A percentile compares a stretch with the other conserved stretches of the same genome.
Conservation (phyloP, 805 yeast species). For the Grigorovia transvaalensis region DNA sequence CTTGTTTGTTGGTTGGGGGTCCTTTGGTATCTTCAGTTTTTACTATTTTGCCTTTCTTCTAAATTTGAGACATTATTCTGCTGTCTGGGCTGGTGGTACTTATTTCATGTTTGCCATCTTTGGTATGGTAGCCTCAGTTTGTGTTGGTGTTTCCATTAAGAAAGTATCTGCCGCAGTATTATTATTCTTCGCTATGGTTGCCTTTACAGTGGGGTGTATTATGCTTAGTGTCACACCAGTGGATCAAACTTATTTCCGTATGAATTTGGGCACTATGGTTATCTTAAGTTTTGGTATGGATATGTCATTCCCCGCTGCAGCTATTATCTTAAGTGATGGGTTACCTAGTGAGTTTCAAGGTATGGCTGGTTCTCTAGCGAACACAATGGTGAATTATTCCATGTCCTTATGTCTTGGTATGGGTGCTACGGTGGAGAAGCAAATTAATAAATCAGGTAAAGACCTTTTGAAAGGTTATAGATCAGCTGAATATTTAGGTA, state of each 20-base stretch:
- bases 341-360: conserved; percentile 62
- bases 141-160: conserved; percentile 40
- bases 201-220: conserved; percentile 44
- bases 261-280: conserved; percentile 45
- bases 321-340: conserved; percentile 48
- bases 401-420: conserved; percentile 62
- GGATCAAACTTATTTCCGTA: conserved; percentile 48
- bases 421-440: conserved; percentile 54
- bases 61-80: conserved; percentile 39
- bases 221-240: conserved; percentile 49
- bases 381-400: conserved; percentile 63
- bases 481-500: conserved; percentile 48
- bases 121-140: conserved; percentile 47
- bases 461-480: conserved; percentile 37
- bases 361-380: conserved; percentile 63
- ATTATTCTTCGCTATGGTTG: conserved; percentile 40
- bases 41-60: conserved; percentile 45
- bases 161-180: conserved; percentile 40
- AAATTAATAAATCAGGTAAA: conserved; percentile 24
- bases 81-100: conserved; percentile 39
- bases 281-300: conserved; percentile 69
- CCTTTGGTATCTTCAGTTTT: conserved; percentile 66
- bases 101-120: conserved; percentile 37
- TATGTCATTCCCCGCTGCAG: conserved; percentile 64
- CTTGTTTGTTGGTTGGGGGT: conserved; percentile 62